Percentiles rank a stretch among this genome's conserved stretches.
Conservation (phyloP, 495 filamentous ascomycete species). For the Massariosphaeria phaeospora region DNA sequence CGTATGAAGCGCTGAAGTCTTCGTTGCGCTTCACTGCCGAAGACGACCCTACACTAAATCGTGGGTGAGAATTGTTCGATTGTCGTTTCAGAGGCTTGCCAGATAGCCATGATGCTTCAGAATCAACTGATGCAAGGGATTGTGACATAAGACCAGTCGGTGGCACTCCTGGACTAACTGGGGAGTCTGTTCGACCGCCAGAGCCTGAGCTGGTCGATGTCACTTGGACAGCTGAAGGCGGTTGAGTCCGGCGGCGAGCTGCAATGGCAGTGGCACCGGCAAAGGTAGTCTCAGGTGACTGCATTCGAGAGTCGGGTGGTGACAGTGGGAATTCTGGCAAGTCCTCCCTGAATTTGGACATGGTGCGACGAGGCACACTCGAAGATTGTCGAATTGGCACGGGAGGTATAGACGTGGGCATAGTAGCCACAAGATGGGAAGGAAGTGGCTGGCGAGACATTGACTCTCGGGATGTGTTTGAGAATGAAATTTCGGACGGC, state of each 20-base stretch:
- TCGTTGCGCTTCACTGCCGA: slow-evolving; percentile 18
- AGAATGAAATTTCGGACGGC: slow-evolving; percentile 53
- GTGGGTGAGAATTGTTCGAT: slow-evolving; percentile 43
- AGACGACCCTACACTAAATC: slow-evolving; percentile 25
- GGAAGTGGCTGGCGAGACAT: slow-evolving; percentile 52
- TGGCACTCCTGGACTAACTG: slow-evolving; percentile 35
- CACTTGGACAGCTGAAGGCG: slow-evolving; percentile 8
- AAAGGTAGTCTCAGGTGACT: slow-evolving; percentile 56
- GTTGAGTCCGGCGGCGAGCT: slow-evolving; percentile 17
- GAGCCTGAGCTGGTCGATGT: slow-evolving; percentile 6
- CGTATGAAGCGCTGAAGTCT: slow-evolving; percentile 49
- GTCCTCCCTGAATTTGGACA: slow-evolving; percentile 91
- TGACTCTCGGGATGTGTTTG: slow-evolving; percentile 83
- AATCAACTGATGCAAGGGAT: slow-evolving; percentile 82
- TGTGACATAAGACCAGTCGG: slow-evolving; percentile 51
- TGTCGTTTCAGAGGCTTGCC: slow-evolving; percentile 56
- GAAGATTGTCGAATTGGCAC: slow-evolving; percentile 36
- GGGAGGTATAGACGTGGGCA: slow-evolving; percentile 35
- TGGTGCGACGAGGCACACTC: slow-evolving; percentile 62
- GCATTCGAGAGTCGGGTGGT: slow-evolving; percentile 72
- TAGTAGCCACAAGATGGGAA: slow-evolving; percentile 42
- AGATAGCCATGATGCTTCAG: slow-evolving; percentile 88
- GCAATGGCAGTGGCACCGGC: slow-evolving; percentile 23
- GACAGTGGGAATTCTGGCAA: slow-evolving; percentile 79
- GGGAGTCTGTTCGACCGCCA: slow-evolving; percentile 34